phyloP scores from a whole-genome alignment of 345 rosid species.

The Geranium brycei region DNA sequence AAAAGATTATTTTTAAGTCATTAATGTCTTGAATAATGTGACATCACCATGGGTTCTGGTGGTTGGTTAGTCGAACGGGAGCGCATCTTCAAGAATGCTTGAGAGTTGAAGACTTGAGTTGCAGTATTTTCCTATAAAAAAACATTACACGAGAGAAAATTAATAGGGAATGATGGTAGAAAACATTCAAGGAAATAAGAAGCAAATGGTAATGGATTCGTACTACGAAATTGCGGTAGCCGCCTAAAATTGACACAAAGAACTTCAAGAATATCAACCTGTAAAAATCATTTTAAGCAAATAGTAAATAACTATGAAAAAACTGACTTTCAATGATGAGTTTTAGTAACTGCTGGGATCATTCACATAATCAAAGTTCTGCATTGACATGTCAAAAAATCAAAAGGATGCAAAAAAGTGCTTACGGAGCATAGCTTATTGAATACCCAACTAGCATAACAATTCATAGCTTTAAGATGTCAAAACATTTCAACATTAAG shows the following conservation, averaged over 20 bases:
- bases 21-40: conserved; percentile 6
- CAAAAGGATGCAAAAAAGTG: neutral
- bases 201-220: conserved; percentile 15
- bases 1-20: neutral
- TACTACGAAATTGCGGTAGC: conserved; percentile 98
- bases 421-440: neutral
- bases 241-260: conserved; percentile 86
- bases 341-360: neutral
- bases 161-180: conserved; percentile 3
- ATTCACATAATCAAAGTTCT: neutral
- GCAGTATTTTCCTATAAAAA: conserved; percentile 61
- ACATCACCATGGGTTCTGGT: conserved; percentile 73
- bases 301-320: neutral
- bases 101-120: conserved; percentile 55
- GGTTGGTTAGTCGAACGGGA: conserved; percentile 88
- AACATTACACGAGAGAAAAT: conserved; percentile 8
- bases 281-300: conserved; percentile 15
- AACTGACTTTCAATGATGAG: neutral
- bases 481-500: neutral
- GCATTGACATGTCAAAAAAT: neutral
- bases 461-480: neutral
- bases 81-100: conserved; percentile 86
- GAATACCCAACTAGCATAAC: neutral
- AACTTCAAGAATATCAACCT: conserved; percentile 90
- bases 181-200: conserved; percentile 4